Base-by-base conservation (phyloP, 169 alveolate species). In the Plasmodium malariae region DNA sequence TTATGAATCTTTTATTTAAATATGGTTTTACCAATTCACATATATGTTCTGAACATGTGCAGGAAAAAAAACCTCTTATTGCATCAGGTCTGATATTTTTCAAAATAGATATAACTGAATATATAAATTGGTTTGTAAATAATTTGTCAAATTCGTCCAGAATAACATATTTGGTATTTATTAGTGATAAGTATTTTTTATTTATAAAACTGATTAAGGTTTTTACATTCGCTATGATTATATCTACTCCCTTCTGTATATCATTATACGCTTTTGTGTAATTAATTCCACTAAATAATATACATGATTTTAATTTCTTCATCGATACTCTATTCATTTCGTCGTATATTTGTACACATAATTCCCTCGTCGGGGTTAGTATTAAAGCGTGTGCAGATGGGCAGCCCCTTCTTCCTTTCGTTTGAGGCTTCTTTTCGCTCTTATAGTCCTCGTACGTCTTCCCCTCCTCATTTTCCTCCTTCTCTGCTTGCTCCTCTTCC, bases 341-440 rank as follows among this genome's bases (percentile, higher is more conserved):
- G n/a, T 83, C 89, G 45, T 63, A 88, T 32, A 96, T 96, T 86
- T 96, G 98, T 68, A 95, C 92, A 78, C 97, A 97, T 74, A 96
- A 87, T 72, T 96, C 98, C 30, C 98, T 73, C 5, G 98, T 96
- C n/a, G 98, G 98, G 2, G 98, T 95, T 30, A 96, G 70, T 28
- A 96, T 93, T 36, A 96, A 74, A 17, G 91, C 93, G 43, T 76
- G 78, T 21, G 93, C 17, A 28, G 67, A 43, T 4, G 69, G 14
- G n/a, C n/a, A n/a, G n/a, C n/a, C n/a, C n/a, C n/a, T n/a, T n/a
- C n/a, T n/a, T n/a, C n/a, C n/a, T n/a, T n/a, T n/a, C n/a, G n/a
- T n/a, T n/a, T n/a, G n/a, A n/a, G n/a, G n/a, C n/a, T n/a, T n/a
- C n/a, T n/a, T n/a, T n/a, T n/a, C n/a, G 11, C 21, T 59, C 1